Evolutionary conservation across 2,329 filamentous ascomycete species (phyloP), one percentile per base, ranked within the genome.

Genomic region (Dryadomyces quercivorus): DNA sequence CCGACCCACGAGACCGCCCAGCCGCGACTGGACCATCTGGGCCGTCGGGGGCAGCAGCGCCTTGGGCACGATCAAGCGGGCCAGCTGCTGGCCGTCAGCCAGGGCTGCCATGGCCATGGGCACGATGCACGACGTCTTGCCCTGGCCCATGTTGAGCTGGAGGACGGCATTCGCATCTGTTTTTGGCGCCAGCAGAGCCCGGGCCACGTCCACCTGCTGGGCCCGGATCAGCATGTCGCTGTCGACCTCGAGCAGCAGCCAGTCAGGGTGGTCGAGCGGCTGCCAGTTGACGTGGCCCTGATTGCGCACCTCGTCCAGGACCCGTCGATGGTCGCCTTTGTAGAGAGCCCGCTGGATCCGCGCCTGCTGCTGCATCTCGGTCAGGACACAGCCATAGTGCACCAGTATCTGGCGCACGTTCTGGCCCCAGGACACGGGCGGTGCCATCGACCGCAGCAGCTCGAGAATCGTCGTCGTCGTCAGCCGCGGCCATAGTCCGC

Each of bases 131-230:
- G 75, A 78, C 0, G 78, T 81, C 57, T 61, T 63, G 68, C 76
- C 76, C 67, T 82, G 74, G 0, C 82, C 82, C 82, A 86, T 85
- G 57, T 84, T 81, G 66, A 86, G 74, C 58, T 86, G 82, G 1
- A 85, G 59, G 0, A 85, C 78, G 0, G 80, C 80, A 56, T 84
- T 85, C 0, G 66, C 58, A 0, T 68, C 67, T 0, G 76, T 78
- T 0, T 60, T 54, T 0, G 83, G 82, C 0, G 66, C 66, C 1
- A 83, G 80, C 18, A 79, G 86, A 0, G 80, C 77, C 1, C 68
- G 59, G 0, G 84, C 82, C 6, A 88, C 82, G 4, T 80, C 72
- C 0, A 84, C 70, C 59, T 88, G 84, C 3, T 77, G 75, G 0
- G 72, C 68, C 0, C 84, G 75, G 53, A 88, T 80, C 31, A 83